Conservation (phyloP, 2,329 filamentous ascomycete genomes). For the Botrytis tulipae region DNA sequence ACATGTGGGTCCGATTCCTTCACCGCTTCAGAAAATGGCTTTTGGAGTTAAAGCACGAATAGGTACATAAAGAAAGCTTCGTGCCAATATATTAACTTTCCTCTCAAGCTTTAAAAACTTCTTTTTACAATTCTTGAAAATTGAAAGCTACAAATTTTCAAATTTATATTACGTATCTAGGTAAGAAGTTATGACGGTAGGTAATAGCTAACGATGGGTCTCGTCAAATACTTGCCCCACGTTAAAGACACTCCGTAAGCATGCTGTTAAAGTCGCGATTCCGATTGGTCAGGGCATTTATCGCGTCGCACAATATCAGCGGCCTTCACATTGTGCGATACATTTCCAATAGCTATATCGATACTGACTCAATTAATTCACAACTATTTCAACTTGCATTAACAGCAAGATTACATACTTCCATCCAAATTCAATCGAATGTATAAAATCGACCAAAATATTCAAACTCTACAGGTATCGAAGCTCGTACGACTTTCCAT, state of each 20-base stretch:
- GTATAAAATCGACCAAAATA: neutral
- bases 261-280: constrained; percentile 1
- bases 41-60: neutral
- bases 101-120: neutral
- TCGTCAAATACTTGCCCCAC: constrained; percentile 14
- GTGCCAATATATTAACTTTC: neutral
- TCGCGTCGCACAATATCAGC: constrained; percentile 6
- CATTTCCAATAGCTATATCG: neutral
- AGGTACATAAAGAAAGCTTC: neutral
- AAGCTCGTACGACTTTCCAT: neutral
- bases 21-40: constrained; percentile 5
- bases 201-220: neutral
- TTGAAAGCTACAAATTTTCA: neutral
- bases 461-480: neutral
- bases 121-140: neutral
- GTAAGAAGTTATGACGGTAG: neutral
- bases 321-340: constrained; percentile 1
- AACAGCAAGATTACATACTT: neutral
- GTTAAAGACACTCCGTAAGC: neutral
- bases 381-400: neutral
- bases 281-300: neutral
- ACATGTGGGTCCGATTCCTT: constrained; percentile 2
- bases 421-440: neutral
- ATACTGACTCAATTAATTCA: constrained; percentile 5
- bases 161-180: neutral